A percentile compares a stretch with the other conserved stretches of the same genome.
phyloP scores from a whole-genome alignment of 257 asterid species.

The Hygrophila difformis region DNA sequence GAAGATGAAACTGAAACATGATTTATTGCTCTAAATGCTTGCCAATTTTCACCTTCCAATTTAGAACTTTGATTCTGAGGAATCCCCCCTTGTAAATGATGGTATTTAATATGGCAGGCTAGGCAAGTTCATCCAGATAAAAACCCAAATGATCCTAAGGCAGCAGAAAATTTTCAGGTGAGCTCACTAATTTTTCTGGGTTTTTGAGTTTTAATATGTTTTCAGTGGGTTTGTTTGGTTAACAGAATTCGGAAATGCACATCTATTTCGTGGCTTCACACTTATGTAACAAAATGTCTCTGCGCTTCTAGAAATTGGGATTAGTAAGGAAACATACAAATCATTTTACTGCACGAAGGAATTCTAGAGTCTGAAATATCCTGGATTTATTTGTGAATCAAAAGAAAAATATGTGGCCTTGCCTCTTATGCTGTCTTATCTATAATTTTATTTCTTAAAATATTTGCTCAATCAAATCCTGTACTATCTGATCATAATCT shows the following conservation, averaged over 20 bases:
- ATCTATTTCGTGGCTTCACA: neutral
- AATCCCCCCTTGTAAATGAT: neutral
- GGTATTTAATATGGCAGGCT: conserved; percentile 44
- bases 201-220: too few relatives aligned
- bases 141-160: conserved; percentile 92
- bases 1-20: too few relatives aligned
- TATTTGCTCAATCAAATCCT: too few relatives aligned
- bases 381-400: neutral
- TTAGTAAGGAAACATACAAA: neutral
- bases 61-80: neutral
- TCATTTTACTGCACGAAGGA: neutral
- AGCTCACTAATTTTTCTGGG: neutral
- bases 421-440: neutral
- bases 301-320: neutral
- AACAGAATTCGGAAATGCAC: neutral
- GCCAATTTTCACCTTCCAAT: neutral
- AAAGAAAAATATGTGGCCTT: neutral
- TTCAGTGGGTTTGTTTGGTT: neutral
- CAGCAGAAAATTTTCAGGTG: conserved; percentile 94
- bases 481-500: too few relatives aligned
- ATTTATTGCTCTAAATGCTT: too few relatives aligned
- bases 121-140: conserved; percentile 99
- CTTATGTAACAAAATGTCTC: neutral
- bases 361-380: neutral
- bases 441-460: too few relatives aligned